A percentile compares a stretch with the other conserved stretches of the same genome.
These are phyloP conservation scores for Citrus reticulata DNA, from an alignment of 345 rosid genomes.

Conservation along the genomic window DNA sequence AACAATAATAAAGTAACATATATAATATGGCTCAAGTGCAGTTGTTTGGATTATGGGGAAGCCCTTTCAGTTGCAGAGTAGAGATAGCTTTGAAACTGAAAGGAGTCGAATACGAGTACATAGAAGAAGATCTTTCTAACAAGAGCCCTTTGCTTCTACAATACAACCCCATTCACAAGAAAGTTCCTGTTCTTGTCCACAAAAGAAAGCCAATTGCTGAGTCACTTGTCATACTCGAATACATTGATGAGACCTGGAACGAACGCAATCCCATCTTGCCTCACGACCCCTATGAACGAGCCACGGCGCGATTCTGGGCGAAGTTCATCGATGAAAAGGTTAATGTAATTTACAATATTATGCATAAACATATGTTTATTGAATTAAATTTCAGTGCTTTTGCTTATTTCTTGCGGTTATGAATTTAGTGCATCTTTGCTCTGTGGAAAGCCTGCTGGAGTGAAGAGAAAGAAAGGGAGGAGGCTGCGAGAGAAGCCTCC, in stretches of 20 bases:
- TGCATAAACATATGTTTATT: no score
- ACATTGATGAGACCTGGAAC: constrained; percentile 51
- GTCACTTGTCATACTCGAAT: constrained; percentile 52
- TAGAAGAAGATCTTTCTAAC: constrained; percentile 38
- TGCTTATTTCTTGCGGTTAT: background rate
- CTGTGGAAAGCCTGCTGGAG: constrained; percentile 34
- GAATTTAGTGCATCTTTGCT: constrained; percentile 26
- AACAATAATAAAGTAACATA: no score
- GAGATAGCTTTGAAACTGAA: constrained; percentile 47
- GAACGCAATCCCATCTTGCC: constrained; percentile 39
- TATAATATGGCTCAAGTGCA: constrained; percentile 25
- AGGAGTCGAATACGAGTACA: constrained; percentile 42
- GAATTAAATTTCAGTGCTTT: background rate
- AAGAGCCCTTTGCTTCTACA: no score
- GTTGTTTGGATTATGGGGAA: constrained; percentile 40
- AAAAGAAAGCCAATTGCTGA: constrained; percentile 36
- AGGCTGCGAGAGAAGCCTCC: constrained; percentile 32
- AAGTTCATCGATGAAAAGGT: constrained; percentile 51
- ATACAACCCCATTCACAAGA: constrained; percentile 41
- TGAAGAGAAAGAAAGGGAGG: constrained; percentile 26
- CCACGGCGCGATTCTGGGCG: constrained; percentile 55
- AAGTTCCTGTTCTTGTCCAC: constrained; percentile 54
- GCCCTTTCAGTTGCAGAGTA: constrained; percentile 44
- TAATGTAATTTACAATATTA: no score
- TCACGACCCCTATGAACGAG: constrained; percentile 41